Percentiles rank a stretch among this genome's conserved stretches.
Evolutionary conservation across 441 rosid species (phyloP).

Genomic region (Pelargonium cotyledonis): DNA sequence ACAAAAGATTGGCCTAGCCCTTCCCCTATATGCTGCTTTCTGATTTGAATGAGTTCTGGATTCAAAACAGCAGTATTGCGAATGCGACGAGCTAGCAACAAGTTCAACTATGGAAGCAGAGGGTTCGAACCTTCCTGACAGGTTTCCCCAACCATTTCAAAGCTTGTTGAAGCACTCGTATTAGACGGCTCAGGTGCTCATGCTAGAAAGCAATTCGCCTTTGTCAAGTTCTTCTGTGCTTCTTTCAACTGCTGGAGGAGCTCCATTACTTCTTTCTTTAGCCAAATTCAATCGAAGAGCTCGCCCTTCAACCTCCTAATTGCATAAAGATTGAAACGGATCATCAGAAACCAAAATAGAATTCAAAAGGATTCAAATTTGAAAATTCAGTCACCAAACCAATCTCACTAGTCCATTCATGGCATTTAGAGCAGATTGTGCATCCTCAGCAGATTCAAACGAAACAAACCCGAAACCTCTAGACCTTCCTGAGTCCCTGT

Average conservation of each 20-base stretch:
- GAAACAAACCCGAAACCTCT: slow-evolving; percentile 80
- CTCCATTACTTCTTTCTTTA: slow-evolving; percentile 29
- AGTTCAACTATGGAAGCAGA: too few species aligned
- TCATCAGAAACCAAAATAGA: slow-evolving; percentile 9
- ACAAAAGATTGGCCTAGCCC: too few species aligned
- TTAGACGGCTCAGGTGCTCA: slow-evolving; percentile 14
- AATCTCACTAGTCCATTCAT: slow-evolving; percentile 35
- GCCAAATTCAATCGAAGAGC: slow-evolving; percentile 71
- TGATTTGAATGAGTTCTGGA: too few species aligned
- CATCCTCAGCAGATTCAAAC: slow-evolving; percentile 48
- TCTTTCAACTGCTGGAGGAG: slow-evolving; percentile 24
- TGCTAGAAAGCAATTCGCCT: slow-evolving; percentile 42
- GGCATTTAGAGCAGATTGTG: slow-evolving; percentile 18
- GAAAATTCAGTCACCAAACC: slow-evolving; percentile 9
- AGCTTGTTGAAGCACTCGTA: too few species aligned
- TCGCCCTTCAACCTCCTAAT: slow-evolving; percentile 89
- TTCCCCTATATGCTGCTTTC: too few species aligned
- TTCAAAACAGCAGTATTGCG: too few species aligned
- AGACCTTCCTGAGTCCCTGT: slow-evolving; percentile 65
- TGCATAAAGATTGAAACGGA: slow-evolving; percentile 3
- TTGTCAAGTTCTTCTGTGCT: slow-evolving; percentile 31
- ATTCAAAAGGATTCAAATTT: slow-evolving; percentile 16
- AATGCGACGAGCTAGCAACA: too few species aligned
- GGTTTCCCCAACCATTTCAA: too few species aligned
- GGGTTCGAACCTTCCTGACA: too few species aligned